Percentiles rank a stretch among this genome's conserved stretches.
Conservation (phyloP, 164 flowering plant genomes). For the Umbellularia californica region DNA sequence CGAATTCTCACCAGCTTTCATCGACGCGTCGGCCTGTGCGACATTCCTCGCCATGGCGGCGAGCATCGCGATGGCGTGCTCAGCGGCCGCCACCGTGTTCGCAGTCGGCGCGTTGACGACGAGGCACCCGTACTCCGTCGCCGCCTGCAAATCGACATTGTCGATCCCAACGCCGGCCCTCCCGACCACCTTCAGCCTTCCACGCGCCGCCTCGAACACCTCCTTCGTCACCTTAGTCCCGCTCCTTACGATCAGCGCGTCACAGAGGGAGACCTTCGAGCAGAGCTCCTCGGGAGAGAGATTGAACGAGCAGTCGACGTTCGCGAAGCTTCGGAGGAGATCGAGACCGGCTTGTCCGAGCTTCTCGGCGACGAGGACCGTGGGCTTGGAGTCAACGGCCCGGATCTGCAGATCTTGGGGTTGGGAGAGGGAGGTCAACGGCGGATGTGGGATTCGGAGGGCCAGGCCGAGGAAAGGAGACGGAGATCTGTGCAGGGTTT, state of each 20-base stretch:
- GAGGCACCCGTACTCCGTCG: slow-evolving; percentile 83
- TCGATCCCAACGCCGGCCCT: slow-evolving; percentile 97
- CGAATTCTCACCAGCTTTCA: slow-evolving; percentile 62
- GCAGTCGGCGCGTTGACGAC: slow-evolving; percentile 98
- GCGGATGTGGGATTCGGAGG: neutral
- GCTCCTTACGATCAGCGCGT: slow-evolving; percentile 88
- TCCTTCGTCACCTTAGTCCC: slow-evolving; percentile 79
- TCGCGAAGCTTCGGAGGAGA: slow-evolving; percentile 47
- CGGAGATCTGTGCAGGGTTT: slow-evolving; percentile 1
- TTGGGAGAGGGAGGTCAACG: neutral
- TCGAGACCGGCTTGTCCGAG: slow-evolving; percentile 77
- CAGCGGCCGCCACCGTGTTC: slow-evolving; percentile 91
- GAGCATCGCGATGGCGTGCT: slow-evolving; percentile 88
- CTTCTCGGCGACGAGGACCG: slow-evolving; percentile 85
- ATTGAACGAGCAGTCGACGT: slow-evolving; percentile 64
- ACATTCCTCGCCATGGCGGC: slow-evolving; percentile 82
- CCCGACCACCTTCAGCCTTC: slow-evolving; percentile 84
- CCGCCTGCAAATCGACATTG: slow-evolving; percentile 92
- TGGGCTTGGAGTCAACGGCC: slow-evolving; percentile 31
- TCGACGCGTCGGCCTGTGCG: slow-evolving; percentile 83
- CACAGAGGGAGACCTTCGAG: slow-evolving; percentile 55
- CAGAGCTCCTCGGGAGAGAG: slow-evolving; percentile 61
- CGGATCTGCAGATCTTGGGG: slow-evolving; percentile 1
- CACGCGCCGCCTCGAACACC: slow-evolving; percentile 77
- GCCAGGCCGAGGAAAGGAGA: slow-evolving; percentile 6